phyloP scores from a whole-genome alignment of 805 yeast species.

The Ogataea haglerorum region DNA sequence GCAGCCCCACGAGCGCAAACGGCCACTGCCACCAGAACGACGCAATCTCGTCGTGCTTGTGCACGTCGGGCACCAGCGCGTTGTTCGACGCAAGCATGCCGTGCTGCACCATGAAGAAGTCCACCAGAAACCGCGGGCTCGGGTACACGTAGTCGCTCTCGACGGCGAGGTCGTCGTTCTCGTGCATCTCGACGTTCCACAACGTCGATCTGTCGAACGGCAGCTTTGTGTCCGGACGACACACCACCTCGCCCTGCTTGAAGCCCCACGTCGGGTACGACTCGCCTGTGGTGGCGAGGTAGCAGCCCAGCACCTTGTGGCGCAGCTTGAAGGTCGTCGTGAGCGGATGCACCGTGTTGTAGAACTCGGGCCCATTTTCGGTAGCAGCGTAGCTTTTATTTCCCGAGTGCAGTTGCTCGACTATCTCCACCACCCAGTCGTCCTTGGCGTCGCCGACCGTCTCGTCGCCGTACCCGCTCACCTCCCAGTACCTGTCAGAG shows the following conservation, averaged over 20 bases:
- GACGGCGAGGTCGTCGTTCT: constrained; percentile 42
- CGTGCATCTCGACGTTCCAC: constrained; percentile 80
- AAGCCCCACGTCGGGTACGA: constrained; percentile 96
- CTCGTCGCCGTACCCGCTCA: constrained; percentile 68
- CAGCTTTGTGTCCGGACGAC: constrained; percentile 45
- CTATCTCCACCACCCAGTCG: constrained; percentile 73
- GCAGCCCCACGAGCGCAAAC: constrained; percentile 57
- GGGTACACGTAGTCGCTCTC: constrained; percentile 40
- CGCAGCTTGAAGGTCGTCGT: constrained; percentile 78
- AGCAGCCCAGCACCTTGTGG: constrained; percentile 70
- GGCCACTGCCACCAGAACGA: constrained; percentile 88
- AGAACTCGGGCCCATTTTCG: constrained; percentile 40
- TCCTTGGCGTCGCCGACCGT: constrained; percentile 68
- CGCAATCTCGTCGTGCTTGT: constrained; percentile 68
- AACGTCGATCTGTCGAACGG: constrained; percentile 57
- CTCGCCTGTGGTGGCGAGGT: constrained; percentile 78
- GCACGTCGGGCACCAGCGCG: constrained; percentile 74
- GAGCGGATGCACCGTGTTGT: constrained; percentile 63
- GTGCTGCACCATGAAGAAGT: constrained; percentile 66
- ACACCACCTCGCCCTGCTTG: constrained; percentile 87
- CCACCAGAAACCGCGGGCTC: constrained; percentile 55
- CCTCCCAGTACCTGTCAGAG: constrained; percentile 48
- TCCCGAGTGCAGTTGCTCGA: constrained; percentile 45
- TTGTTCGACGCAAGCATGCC: constrained; percentile 85
- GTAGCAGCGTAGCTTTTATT: constrained; percentile 23